Conservation (phyloP, 75 land plant species). For the Cryptomeria japonica region DNA sequence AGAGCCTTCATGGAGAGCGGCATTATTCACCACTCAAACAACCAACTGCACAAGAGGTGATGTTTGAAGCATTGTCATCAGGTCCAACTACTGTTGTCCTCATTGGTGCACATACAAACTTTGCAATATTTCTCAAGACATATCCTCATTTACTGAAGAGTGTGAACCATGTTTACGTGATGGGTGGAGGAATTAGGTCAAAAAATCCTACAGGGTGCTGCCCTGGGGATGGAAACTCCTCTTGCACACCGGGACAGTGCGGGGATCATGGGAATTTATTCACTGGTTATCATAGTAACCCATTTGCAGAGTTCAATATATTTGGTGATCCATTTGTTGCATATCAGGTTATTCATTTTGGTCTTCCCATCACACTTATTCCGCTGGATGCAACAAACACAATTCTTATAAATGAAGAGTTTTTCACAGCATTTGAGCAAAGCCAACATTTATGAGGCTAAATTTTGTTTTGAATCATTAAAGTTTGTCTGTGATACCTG, state of each 20-base stretch:
- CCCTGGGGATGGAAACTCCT: conserved; percentile 30
- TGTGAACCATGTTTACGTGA: conserved; percentile 69
- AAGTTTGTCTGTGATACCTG: conserved; percentile 69
- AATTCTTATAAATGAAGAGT: conserved; percentile 52
- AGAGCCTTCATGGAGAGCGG: conserved; percentile 79
- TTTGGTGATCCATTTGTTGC: conserved; percentile 85
- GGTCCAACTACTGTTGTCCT: conserved; percentile 61
- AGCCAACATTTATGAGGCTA: conserved; percentile 61
- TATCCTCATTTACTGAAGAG: conserved; percentile 74
- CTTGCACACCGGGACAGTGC: conserved; percentile 57
- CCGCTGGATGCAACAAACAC: conserved; percentile 91
- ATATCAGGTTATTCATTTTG: conserved; percentile 86
- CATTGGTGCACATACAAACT: conserved; percentile 73
- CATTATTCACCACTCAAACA: conserved; percentile 65
- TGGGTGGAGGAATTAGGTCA: conserved; percentile 83
- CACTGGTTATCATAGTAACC: conserved; percentile 53
- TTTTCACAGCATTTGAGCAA: conserved; percentile 49
- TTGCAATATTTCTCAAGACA: conserved; percentile 75
- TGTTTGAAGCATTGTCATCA: conserved; percentile 53
- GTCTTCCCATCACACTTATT: conserved; percentile 75
- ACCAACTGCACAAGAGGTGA: conserved; percentile 72
- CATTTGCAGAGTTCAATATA: conserved; percentile 81
- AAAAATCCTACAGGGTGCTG: conserved; percentile 74
- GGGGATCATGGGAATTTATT: conserved; percentile 80
- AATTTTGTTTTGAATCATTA: conserved; percentile 60